Conservation (phyloP, 2,329 filamentous ascomycete species). For the Aspergillus intermedius region DNA sequence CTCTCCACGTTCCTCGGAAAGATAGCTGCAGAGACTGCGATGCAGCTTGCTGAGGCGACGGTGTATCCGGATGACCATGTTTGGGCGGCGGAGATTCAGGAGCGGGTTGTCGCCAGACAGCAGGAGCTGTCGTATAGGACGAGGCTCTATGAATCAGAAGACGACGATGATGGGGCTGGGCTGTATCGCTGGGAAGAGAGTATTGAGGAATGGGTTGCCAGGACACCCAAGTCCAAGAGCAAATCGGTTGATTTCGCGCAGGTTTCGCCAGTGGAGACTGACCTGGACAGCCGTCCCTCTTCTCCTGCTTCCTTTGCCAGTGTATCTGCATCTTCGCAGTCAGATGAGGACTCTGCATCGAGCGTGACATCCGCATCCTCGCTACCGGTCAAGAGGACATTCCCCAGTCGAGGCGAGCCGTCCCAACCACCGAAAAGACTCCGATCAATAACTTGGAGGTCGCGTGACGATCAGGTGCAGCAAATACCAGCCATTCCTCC, state of each 20-base stretch:
- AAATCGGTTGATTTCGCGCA: background rate
- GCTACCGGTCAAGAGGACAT: background rate
- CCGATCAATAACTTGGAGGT: slow-evolving; percentile 9
- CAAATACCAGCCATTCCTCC: no score
- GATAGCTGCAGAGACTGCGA: slow-evolving; percentile 33
- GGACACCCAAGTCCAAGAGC: slow-evolving; percentile 36
- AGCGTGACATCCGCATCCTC: slow-evolving; percentile 20
- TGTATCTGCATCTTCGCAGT: slow-evolving; percentile 12
- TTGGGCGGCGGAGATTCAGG: slow-evolving; percentile 35
- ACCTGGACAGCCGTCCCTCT: background rate
- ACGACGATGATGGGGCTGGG: slow-evolving; percentile 11
- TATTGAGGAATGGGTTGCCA: slow-evolving; percentile 52
- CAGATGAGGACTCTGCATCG: slow-evolving; percentile 15
- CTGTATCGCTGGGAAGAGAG: slow-evolving; percentile 50
- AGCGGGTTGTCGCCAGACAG: slow-evolving; percentile 21
- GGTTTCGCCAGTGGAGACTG: background rate
- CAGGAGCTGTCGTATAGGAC: background rate
- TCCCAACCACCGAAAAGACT: slow-evolving; percentile 18
- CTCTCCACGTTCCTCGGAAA: slow-evolving; percentile 27
- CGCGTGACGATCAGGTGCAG: slow-evolving; percentile 8
- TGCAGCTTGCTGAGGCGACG: slow-evolving; percentile 35
- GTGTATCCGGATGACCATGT: slow-evolving; percentile 31
- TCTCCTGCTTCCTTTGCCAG: background rate
- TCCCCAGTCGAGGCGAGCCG: slow-evolving; percentile 1
- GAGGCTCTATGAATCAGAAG: background rate